Conservation (phyloP, 139 green algal genomes). For the Edaphochlamys debaryana region DNA sequence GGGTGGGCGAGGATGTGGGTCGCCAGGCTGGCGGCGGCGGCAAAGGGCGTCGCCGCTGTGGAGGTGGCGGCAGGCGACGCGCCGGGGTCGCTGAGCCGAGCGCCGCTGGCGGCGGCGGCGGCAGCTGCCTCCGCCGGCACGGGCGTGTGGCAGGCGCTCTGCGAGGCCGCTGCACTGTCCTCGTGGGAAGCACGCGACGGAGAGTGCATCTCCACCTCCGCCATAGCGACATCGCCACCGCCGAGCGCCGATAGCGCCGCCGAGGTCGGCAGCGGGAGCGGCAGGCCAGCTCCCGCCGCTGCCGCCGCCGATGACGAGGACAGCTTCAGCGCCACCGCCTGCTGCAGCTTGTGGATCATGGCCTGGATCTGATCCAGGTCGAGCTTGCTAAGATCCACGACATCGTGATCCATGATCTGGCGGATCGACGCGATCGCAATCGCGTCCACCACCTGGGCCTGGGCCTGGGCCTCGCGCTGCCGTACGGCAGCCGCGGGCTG, state of each 20-base stretch:
- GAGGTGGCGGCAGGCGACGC: background rate
- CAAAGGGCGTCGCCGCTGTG: background rate
- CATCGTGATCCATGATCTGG: constrained; percentile 15
- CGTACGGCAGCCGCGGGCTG: too few species aligned
- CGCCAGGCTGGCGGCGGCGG: background rate
- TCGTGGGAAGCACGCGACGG: background rate
- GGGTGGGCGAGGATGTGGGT: background rate
- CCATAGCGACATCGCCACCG: background rate
- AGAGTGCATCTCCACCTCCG: background rate
- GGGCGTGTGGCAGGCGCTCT: too few species aligned
- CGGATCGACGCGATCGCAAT: too few species aligned
- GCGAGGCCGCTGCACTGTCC: too few species aligned
- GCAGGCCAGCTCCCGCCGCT: too few species aligned
- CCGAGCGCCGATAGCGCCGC: background rate
- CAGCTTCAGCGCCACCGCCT: constrained; percentile 20
- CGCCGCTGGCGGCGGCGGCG: background rate
- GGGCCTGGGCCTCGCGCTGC: too few species aligned
- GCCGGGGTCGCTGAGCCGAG: background rate
- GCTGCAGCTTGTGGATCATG: constrained; percentile 32
- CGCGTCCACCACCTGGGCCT: too few species aligned
- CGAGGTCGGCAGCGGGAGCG: background rate
- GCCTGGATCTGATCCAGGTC: constrained; percentile 16
- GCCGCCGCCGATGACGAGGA: too few species aligned
- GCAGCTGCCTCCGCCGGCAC: background rate
- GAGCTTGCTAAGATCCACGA: constrained; percentile 27